Base-by-base conservation (phyloP, 495 filamentous ascomycete genomes). In the Parachaetomium inaequale region DNA sequence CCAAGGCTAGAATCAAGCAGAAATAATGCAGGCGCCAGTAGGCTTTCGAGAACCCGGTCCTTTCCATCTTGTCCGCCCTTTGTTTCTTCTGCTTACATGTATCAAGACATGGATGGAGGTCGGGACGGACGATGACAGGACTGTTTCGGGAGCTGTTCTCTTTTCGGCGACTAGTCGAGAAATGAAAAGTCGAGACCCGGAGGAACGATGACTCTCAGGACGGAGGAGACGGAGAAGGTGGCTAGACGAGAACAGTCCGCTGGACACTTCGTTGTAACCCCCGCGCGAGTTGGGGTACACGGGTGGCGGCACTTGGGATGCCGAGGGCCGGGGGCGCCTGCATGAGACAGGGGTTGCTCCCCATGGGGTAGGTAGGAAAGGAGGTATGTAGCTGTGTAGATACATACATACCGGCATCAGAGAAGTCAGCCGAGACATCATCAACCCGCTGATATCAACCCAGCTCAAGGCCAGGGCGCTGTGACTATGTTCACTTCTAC, bases 1-100 rank as follows among this genome's bases (percentile, higher is more conserved):
- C 83, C n/a, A 85, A 64, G 0, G 78, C 81, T 57, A 84, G 82
- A 59, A 84, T 81, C 2, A 78, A 63, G 63, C 81, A 82, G 53
- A 84, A 67, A 4, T 63, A 62, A 56, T 81, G 71, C 55, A 84
- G 75, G 42, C 81, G 75, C 55, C 74, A 59, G 21, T 74, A 69
- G 5, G 77, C 77, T 45, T 74, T 78, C 7, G 74, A 74, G 50
- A 73, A 36, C 28, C 45, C 23, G 1, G 59, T 47, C 15, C 42
- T 59, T 23, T 31, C 55, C 65, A 59, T 62, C 43, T 50, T 74
- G 4, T 4, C 42, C n/a, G 42, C 19, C 42, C 19, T 46, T 6
- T 43, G 14, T 4, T 36, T 36, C n/a, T n/a, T n/a, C n/a, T n/a
- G n/a, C n/a, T n/a, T n/a, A n/a, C n/a, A n/a, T n/a, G n/a, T n/a